phyloP scores from a whole-genome alignment of 768 basidiomycete species.

The Kwoniella dendrophila region DNA sequence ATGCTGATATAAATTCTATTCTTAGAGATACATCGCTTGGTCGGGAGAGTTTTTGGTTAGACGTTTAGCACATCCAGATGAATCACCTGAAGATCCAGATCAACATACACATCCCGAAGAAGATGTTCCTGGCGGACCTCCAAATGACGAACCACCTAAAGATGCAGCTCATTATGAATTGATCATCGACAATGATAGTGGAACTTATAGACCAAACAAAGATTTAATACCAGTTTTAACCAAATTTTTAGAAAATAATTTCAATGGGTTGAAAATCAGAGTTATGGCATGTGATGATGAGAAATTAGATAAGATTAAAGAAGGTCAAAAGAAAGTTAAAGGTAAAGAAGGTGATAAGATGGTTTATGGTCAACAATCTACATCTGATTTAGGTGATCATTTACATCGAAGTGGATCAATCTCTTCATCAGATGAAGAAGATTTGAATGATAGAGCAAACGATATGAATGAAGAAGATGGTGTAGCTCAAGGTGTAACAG shows the following conservation, averaged over 20 bases:
- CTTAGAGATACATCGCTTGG: constrained; percentile 60
- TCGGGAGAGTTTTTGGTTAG: constrained; percentile 59
- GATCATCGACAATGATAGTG: constrained; percentile 75
- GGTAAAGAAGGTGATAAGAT: constrained; percentile 45
- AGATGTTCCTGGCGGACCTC: constrained; percentile 37
- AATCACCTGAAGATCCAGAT: constrained; percentile 60
- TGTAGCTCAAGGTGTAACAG: not conserved
- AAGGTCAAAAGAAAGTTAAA: constrained; percentile 54
- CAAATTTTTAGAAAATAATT: constrained; percentile 71
- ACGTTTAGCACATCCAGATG: constrained; percentile 64
- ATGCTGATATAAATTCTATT: constrained; percentile 11
- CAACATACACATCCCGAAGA: constrained; percentile 56
- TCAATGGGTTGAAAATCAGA: constrained; percentile 65
- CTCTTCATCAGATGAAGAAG: constrained; percentile 43
- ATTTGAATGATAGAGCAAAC: constrained; percentile 33
- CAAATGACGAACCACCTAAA: constrained; percentile 38
- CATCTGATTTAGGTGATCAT: not conserved
- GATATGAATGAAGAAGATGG: constrained; percentile 14
- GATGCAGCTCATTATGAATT: constrained; percentile 69
- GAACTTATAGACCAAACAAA: constrained; percentile 78
- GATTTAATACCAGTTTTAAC: constrained; percentile 66
- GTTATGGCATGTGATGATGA: constrained; percentile 62
- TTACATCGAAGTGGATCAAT: constrained; percentile 41
- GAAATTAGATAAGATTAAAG: constrained; percentile 56
- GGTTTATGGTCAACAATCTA: constrained; percentile 40